These are phyloP conservation scores for Phytophthora constricta DNA, from an alignment of 352 stramenopile genomes.

Conservation along the genomic window DNA sequence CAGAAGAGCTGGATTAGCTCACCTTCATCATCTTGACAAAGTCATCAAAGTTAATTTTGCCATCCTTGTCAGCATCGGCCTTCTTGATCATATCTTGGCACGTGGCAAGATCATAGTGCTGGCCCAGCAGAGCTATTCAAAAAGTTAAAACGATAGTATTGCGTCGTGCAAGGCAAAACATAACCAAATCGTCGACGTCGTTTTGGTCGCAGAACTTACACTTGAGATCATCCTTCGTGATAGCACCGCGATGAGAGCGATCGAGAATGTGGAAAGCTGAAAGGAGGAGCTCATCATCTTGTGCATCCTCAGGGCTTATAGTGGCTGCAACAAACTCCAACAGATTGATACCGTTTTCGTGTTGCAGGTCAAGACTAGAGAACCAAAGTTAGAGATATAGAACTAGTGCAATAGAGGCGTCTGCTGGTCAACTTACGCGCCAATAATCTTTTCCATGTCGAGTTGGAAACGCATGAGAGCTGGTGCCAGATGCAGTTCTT, in stretches of 20 bases:
- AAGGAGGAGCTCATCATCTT: conserved; percentile 59
- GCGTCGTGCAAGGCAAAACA: no score
- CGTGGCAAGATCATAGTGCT: conserved; percentile 59
- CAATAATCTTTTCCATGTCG: conserved; percentile 70
- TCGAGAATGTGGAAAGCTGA: conserved; percentile 72
- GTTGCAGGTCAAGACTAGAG: conserved; percentile 71
- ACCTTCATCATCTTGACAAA: conserved; percentile 76
- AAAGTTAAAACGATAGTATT: no score
- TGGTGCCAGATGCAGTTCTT: conserved; percentile 62
- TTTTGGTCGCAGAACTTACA: no score
- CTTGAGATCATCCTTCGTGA: conserved; percentile 63
- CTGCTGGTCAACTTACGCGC: conserved; percentile 44
- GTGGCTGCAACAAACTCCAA: conserved; percentile 83
- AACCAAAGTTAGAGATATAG: conserved; percentile 2
- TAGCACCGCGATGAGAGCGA: conserved; percentile 61
- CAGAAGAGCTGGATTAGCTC: background rate
- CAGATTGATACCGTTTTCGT: conserved; percentile 77
- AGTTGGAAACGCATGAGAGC: conserved; percentile 64
- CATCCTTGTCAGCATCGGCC: conserved; percentile 66
- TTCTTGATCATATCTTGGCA: conserved; percentile 77
- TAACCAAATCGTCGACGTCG: no score
- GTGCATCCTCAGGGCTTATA: conserved; percentile 62
- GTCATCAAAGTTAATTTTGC: conserved; percentile 74
- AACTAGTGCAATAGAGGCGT: background rate
- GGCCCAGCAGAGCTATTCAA: conserved; percentile 53